Evolutionary conservation across 2,329 filamentous ascomycete genomes (phyloP), one percentile per base, ranked within the genome.

Genomic region (Penicillium sp.): DNA sequence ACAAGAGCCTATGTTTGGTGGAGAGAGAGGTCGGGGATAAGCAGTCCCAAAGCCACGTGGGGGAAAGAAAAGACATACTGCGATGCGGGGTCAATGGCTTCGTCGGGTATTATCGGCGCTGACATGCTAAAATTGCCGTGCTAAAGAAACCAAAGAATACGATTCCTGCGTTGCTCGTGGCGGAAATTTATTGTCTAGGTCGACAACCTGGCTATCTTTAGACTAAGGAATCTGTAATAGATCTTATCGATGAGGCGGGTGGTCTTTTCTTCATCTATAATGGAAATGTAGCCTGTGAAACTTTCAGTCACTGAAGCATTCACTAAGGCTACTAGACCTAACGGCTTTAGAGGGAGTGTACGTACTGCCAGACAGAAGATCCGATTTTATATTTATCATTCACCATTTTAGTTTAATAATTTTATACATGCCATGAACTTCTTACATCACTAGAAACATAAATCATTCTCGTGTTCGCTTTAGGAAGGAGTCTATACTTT

Each of bases 41-140:
- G 45, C 15, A 28, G 17, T 28, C 30, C 35, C 24, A n/a, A 51
- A 28, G 45, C 59, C 59, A 61, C 53, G 59, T 61, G 53, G 58
- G 44, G 22, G 22, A 26, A n/a, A 30, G 24, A 33, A 2, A 33
- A 49, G 24, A 3, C 2, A 9, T 35, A 28, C 12, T 44, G 15
- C 13, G 47, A 58, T 61, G 61, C 61, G 61, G 61, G 61, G 58
- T 58, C 53, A 40, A 40, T n/a, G 26, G n/a, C 7, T 55, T 35
- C 53, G 47, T 57, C 62, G 56, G 60, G 53, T 62, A 56, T 60
- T 58, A 45, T 61, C 54, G 55, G 60, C 51, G 50, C 33, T 54
- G 30, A 49, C 17, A 17, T 58, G n/a, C n/a, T 8, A 53, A 35
- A 40, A 40, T 44, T 53, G 40, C 50, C 50, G 19, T 19, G 8